Evolutionary conservation across 1,284 basidiomycete species (phyloP).

Genomic region (Wallemia ichthyophaga): DNA sequence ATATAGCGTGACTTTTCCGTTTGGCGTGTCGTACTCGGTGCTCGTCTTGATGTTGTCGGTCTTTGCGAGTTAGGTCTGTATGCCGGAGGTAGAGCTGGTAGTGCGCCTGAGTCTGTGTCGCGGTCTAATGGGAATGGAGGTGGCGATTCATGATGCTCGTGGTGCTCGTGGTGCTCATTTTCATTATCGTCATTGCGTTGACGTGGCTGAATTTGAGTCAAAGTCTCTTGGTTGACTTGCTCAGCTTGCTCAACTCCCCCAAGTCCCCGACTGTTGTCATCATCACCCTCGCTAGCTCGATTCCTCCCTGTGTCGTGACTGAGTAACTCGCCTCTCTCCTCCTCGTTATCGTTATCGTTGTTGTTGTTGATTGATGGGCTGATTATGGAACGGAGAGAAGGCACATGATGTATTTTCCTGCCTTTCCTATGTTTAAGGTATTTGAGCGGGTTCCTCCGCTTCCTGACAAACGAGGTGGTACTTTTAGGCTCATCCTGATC

Average conservation of each 20-base stretch:
- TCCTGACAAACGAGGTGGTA: background rate
- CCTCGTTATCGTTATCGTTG: background rate
- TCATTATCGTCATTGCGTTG: no score
- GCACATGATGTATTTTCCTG: background rate
- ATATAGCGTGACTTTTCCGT: background rate
- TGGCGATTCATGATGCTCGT: background rate
- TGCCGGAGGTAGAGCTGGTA: background rate
- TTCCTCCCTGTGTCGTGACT: background rate
- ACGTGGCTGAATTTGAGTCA: background rate
- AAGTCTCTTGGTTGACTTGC: no score
- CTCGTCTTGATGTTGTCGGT: background rate
- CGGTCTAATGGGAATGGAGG: background rate
- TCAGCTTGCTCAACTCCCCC: no score
- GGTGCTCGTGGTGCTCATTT: background rate
- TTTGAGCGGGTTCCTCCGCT: background rate
- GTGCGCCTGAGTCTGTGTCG: background rate
- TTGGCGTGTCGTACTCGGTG: background rate
- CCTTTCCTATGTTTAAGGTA: background rate
- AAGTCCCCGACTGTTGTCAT: no score
- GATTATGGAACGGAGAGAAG: background rate
- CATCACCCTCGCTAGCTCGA: background rate
- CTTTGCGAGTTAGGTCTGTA: background rate
- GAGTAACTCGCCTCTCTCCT: background rate
- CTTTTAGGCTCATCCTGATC: background rate
- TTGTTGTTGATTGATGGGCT: background rate